Evolutionary conservation across 768 basidiomycete species (phyloP).

Genomic region (Xerocomellus amylosporus): DNA sequence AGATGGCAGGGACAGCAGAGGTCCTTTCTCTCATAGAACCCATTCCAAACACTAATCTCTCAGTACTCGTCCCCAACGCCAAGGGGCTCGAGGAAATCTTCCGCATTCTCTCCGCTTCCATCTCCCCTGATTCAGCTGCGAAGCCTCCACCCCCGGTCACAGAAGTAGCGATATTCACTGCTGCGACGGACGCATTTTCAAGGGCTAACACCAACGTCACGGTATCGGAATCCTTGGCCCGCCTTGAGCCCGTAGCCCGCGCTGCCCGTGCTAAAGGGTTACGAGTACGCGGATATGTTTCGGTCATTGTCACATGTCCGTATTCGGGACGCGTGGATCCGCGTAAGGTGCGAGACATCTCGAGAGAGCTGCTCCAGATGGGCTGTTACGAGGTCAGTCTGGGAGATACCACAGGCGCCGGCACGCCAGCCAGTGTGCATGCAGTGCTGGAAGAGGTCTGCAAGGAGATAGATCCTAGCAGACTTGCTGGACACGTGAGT

Average conservation of each 20-base stretch:
- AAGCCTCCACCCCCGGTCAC: slow-evolving; percentile 54
- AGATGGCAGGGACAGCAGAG: slow-evolving; percentile 88
- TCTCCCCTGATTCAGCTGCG: slow-evolving; percentile 28
- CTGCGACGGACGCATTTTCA: slow-evolving; percentile 84
- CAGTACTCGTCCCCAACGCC: slow-evolving; percentile 80
- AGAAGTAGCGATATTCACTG: slow-evolving; percentile 88
- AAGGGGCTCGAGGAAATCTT: slow-evolving; percentile 72
- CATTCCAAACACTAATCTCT: slow-evolving; percentile 57
- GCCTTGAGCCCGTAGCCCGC: slow-evolving; percentile 58
- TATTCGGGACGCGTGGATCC: slow-evolving; percentile 78
- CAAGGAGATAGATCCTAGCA: slow-evolving; percentile 55
- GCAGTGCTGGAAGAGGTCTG: slow-evolving; percentile 70
- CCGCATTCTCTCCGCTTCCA: slow-evolving; percentile 42
- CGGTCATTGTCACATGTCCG: slow-evolving; percentile 80
- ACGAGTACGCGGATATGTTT: slow-evolving; percentile 81
- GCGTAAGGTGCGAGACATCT: slow-evolving; percentile 60
- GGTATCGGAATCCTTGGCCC: slow-evolving; percentile 64
- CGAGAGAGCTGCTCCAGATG: slow-evolving; percentile 75
- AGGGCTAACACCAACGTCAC: slow-evolving; percentile 82
- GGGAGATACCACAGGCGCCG: slow-evolving; percentile 90
- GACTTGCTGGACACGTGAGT: slow-evolving; percentile 60
- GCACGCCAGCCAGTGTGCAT: slow-evolving; percentile 65
- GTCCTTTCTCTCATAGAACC: slow-evolving; percentile 61
- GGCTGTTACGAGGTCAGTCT: slow-evolving; percentile 93
- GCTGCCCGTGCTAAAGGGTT: slow-evolving; percentile 60